Base-by-base conservation (phyloP, 108 stramenopile species). In the Chaetoceros tenuissimus region DNA sequence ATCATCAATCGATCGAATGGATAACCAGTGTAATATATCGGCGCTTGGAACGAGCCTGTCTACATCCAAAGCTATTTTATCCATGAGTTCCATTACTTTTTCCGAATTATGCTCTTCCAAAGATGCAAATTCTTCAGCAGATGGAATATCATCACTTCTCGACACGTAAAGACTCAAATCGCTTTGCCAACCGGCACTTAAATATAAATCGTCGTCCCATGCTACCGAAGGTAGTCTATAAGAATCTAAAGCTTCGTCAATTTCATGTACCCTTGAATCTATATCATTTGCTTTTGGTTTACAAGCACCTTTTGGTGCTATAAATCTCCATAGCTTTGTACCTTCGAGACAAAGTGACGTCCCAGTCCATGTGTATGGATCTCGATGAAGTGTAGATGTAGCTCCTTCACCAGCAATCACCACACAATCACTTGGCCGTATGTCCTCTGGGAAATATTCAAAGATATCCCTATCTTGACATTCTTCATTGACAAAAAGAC, bases 321-420 rank as follows among this genome's bases (percentile, higher is more conserved):
- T 48, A 73, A 84, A 84, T 23, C 83, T 67, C 83, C 83, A 84
- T 31, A 79, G 21, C 62, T 84, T 84, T 20, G 68, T 54, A 19
- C 83, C 83, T 43, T 80, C 77, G 3, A 84, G 20, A 58, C 77
- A 81, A 2, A 84, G 48, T 47, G 64, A 70, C 3, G 83, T 84
- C 8, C 83, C 83, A 19, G 77, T 81, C 83, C 83, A 84, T 64
- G 80, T 79, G 31, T 78, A 78, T 22, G 83, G 83, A 76, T 84
- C 83, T 26, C 83, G 69, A 51, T 83, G 82, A 26, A 84, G 51
- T 1, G 83, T 80, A 1, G 79, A 81, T 0, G 66, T 68, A 3
- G 83, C 53, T 25, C 83, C 83, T 47, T 60, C 68, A 10, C 83
- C 83, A 19, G 83, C 77, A 31, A 80, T 34, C 3, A 84, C 62